Evolutionary conservation across 2,329 filamentous ascomycete genomes (phyloP).

Genomic region (Aspergillus sp.): DNA sequence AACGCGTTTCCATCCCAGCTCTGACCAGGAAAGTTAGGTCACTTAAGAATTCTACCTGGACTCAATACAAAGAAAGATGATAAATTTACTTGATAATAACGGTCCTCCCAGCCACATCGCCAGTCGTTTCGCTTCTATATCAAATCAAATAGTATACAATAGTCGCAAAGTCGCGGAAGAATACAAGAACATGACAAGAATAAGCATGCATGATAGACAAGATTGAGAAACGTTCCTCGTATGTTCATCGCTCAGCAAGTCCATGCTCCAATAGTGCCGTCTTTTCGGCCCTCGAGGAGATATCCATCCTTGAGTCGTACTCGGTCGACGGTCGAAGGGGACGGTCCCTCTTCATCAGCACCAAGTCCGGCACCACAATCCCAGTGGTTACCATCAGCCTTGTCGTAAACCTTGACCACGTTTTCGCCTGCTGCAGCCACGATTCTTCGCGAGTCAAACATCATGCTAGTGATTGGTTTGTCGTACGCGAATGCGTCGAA

Average conservation of each 20-base stretch:
- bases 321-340: conserved; percentile 68
- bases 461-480: conserved; percentile 87
- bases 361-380: conserved; percentile 82
- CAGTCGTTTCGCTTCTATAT: conserved; percentile 1
- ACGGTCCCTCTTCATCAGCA: conserved; percentile 59
- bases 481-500: conserved; percentile 96
- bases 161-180: not conserved
- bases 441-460: conserved; percentile 89
- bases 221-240: not conserved
- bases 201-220: conserved; percentile 3
- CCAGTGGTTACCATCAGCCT: conserved; percentile 93
- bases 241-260: conserved; percentile 52
- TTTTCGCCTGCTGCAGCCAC: conserved; percentile 85
- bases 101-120: not conserved
- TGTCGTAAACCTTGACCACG: conserved; percentile 97
- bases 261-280: conserved; percentile 90
- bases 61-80: no score
- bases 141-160: not conserved
- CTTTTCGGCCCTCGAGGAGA: conserved; percentile 80
- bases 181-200: not conserved
- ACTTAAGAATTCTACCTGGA: no score
- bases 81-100: no score
- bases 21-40: no score
- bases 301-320: conserved; percentile 93
- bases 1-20: no score